phyloP scores from a whole-genome alignment of 2,329 filamentous ascomycete genomes.

The Penicillium frequentans region DNA sequence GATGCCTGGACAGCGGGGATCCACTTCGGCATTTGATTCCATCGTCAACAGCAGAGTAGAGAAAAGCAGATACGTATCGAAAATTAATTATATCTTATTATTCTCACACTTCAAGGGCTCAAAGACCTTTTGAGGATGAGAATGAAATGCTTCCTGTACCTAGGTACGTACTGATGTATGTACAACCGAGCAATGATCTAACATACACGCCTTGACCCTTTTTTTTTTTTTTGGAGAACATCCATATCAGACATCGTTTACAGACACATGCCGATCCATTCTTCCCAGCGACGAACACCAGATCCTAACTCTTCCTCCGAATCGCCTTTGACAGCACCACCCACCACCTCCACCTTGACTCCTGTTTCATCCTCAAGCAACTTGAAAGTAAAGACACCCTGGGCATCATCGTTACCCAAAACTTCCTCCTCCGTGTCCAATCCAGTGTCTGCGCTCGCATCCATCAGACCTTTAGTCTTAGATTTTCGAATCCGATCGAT shows the following conservation, averaged over 20 bases:
- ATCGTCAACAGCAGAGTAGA: neutral
- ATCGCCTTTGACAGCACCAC: slow-evolving; percentile 65
- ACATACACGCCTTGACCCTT: neutral
- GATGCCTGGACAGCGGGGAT: neutral
- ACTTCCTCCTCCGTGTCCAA: slow-evolving; percentile 72
- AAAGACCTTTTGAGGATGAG: no score
- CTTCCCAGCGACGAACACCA: slow-evolving; percentile 83
- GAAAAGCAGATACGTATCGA: neutral
- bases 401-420: slow-evolving; percentile 79
- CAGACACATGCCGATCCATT: slow-evolving; percentile 79
- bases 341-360: slow-evolving; percentile 72
- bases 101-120: no score
- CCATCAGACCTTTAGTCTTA: slow-evolving; percentile 76
- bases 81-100: no score
- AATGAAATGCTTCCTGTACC: no score
- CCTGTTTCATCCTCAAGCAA: slow-evolving; percentile 79
- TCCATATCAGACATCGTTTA: slow-evolving; percentile 34
- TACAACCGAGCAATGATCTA: neutral
- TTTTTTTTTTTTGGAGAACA: no score
- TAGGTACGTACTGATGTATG: no score
- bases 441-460: slow-evolving; percentile 67
- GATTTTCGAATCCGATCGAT: slow-evolving; percentile 75
- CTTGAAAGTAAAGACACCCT: slow-evolving; percentile 73
- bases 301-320: slow-evolving; percentile 56
- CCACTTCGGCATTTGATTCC: neutral